Evolutionary conservation across 306 rosid species (phyloP), one percentile per base, ranked within the genome.

Genomic region (Coriaria nepalensis): DNA sequence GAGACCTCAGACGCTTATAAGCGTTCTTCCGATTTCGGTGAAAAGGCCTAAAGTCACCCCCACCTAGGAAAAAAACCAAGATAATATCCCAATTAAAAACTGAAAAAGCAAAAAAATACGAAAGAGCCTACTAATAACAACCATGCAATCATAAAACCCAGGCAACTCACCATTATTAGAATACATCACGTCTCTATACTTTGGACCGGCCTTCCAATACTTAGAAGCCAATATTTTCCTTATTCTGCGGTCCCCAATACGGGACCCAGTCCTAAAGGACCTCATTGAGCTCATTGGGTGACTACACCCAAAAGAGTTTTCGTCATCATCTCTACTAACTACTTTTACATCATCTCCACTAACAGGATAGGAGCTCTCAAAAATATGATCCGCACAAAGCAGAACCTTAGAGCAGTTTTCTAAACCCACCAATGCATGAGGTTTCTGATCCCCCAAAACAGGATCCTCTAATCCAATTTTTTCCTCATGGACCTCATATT

Each of bases 251-350:
- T 75, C 77, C 37, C 80, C 82, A 61, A 76, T 62, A 46, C 60
- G 70, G 8, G 72, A 72, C 9, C 52, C 70, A 50, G 78, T 50
- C 76, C 80, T 75, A 51, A 57, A 61, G 56, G 78, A 51, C 81
- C 68, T 83, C 50, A 60, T 69, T 63, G 67, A 45, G 36, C 62
- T 55, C 53, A 67, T 54, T 49, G 85, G 80, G 79, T 78, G 77
- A 72, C 70, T 68, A 55, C 87, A 79, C 80, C 78, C 79, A 29
- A 77, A 83, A 66, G 73, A 73, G 52, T 83, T 83, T 78, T 87
- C 93, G 78, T 87, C 94, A 71, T 87, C 94, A 80, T 87, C 96
- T 80, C 93, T 87, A 87, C 78, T 66, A 76, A 69, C 79, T 83
- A 87, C 52, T 49, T 73, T 68, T 69, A 67, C 68, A 78, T 78